Base-by-base conservation (phyloP, 192 early-diverging fungal genomes). In the Coemansia sp. region DNA sequence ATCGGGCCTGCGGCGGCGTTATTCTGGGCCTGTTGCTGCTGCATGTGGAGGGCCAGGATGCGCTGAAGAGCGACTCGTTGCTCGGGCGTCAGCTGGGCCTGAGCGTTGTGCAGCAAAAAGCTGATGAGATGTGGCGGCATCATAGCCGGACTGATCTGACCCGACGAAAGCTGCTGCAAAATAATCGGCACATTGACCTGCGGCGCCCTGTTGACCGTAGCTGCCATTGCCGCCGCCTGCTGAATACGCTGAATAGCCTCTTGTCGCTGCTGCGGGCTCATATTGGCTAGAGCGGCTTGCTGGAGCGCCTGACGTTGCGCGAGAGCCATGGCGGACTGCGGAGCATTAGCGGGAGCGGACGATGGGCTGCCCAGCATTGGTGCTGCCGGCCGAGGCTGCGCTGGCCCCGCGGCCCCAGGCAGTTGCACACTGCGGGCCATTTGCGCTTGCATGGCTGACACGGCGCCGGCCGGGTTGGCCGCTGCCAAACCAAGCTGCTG, bases 131-230 rank as follows among this genome's bases (percentile, higher is more conserved):
- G 48, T 18, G 54, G 70, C 25, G 63, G 58, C 40, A 72, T 48
- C 51, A 19, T 8, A 1, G 49, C 21, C 8, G 58, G 54, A 21
- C 58, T 60, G 34, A 72, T 15, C 45, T 57, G 63, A 2, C 70
- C 70, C 8, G 70, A 53, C n/a, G 51, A 35, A 8, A 65, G 41
- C 55, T 72, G 70, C 39, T 72, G 70, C 6, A 72, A 26, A 17
- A 66, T 50, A 53, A 31, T 21, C 9, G 51, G 63, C 17, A 66
- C 26, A 42, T 62, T 72, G 43, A 42, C 41, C 49, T 64, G 63
- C 4, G 63, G 53, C 21, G 53, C n/a, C 63, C 11, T 31, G 21
- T 6, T 34, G 27, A 25, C 39, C 29, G 55, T 25, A 38, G 62
- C 18, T 26, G 56, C 48, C 37, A 49, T 37, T 40, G 60, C 29